These are phyloP conservation scores for Babesia ovata DNA, from an alignment of 169 alveolate species.

Conservation along the genomic window DNA sequence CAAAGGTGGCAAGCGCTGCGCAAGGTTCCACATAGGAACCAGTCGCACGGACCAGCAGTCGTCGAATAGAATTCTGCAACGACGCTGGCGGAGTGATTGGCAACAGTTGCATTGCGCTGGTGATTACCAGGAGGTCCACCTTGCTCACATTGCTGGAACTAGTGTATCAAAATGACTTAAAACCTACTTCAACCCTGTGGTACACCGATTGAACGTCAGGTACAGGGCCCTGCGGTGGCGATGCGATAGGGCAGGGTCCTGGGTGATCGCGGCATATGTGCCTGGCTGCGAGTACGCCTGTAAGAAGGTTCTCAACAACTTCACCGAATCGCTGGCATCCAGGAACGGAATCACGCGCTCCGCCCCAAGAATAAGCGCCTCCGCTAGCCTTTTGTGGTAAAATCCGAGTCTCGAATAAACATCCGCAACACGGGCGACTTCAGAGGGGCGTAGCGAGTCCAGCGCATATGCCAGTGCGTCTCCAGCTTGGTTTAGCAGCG, in stretches of 20 bases:
- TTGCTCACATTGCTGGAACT: not conserved
- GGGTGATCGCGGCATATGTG: not conserved
- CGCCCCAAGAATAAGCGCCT: not conserved
- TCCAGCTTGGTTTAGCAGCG: conserved; percentile 7
- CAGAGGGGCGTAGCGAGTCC: conserved; percentile 16
- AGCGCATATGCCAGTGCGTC: not conserved
- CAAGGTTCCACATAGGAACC: not conserved
- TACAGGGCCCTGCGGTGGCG: conserved; percentile 32
- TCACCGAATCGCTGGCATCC: conserved; percentile 25
- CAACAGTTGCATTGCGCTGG: conserved; percentile 17
- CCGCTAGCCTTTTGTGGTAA: conserved; percentile 4
- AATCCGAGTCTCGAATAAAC: conserved; percentile 8
- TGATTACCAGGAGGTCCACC: conserved; percentile 8
- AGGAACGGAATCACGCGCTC: conserved; percentile 9
- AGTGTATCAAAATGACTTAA: not conserved
- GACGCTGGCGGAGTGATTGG: not conserved
- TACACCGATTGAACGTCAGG: conserved; percentile 22
- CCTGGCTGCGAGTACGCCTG: conserved; percentile 6
- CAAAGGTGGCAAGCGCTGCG: not conserved
- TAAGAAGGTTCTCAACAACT: conserved; percentile 31
- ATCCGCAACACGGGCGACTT: conserved; percentile 17
- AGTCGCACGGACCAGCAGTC: conserved; percentile 6
- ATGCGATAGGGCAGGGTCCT: not conserved
- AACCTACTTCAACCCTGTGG: conserved; percentile 34
- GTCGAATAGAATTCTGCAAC: not conserved